Percentiles rank a stretch among this genome's conserved stretches.
Conservation (phyloP, 768 basidiomycete species). For the Rhizopogon sp. region DNA sequence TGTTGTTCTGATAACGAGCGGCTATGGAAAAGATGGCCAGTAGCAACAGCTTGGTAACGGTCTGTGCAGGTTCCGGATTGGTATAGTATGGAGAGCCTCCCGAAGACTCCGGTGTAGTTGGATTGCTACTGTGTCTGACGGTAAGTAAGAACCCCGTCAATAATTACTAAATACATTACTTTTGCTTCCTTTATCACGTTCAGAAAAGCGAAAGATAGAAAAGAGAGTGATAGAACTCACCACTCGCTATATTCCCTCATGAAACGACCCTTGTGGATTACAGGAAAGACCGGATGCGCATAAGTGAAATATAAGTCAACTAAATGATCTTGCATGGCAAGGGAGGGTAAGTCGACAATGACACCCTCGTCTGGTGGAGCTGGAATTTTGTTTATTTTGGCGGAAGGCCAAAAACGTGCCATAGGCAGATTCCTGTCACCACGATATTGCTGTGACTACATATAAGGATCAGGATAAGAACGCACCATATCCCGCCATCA, state of each 20-base stretch:
- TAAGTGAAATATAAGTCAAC: conserved; percentile 77
- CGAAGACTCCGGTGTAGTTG: conserved; percentile 25
- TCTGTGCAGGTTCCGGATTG: conserved; percentile 50
- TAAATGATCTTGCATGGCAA: conserved; percentile 59
- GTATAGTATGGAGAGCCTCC: conserved; percentile 7
- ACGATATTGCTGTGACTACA: conserved; percentile 12
- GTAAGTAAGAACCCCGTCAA: conserved; percentile 13
- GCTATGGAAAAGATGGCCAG: conserved; percentile 80
- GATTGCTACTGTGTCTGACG: conserved; percentile 27
- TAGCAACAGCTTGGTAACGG: conserved; percentile 63
- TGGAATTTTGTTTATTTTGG: conserved; percentile 34
- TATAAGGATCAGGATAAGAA: conserved; percentile 7
- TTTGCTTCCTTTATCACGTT: conserved; percentile 20
- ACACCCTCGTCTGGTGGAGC: conserved; percentile 40
- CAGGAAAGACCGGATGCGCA: conserved; percentile 79
- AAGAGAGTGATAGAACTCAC: conserved; percentile 26
- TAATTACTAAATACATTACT: conserved; percentile 9
- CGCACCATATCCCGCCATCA: conserved; percentile 64
- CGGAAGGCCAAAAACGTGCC: conserved; percentile 70
- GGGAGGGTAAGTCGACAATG: conserved; percentile 52
- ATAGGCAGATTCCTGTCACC: conserved; percentile 59
- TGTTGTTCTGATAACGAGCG: conserved; percentile 60
- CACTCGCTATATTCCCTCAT: conserved; percentile 54
- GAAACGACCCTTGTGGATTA: conserved; percentile 72
- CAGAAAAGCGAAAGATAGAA: conserved; percentile 1